These are phyloP conservation scores for Nigrospora sphaerica DNA, from an alignment of 2,329 filamentous ascomycete genomes.

Conservation along the genomic window DNA sequence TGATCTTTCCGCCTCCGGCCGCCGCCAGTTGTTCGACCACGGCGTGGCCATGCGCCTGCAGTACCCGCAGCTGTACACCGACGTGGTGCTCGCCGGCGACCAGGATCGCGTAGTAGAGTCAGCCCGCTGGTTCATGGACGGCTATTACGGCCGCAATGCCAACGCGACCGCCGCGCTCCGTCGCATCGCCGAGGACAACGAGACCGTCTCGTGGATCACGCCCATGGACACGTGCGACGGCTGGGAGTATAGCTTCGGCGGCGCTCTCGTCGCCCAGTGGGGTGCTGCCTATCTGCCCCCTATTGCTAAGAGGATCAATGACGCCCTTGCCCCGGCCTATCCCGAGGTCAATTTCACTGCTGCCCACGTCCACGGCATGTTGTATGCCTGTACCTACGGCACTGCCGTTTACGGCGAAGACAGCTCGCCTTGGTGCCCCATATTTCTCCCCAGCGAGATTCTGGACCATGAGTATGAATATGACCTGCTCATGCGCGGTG, in stretches of 20 bases:
- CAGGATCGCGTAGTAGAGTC: slow-evolving; percentile 14
- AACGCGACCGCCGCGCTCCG: slow-evolving; percentile 9
- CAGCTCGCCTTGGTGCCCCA: slow-evolving; percentile 13
- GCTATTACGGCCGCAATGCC: slow-evolving; percentile 10
- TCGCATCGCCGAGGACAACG: slow-evolving; percentile 5
- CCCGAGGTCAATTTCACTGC: slow-evolving; percentile 10
- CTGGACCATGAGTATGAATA: slow-evolving; percentile 13
- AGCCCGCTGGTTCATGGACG: slow-evolving; percentile 13
- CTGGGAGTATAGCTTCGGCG: slow-evolving; percentile 9
- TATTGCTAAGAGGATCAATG: slow-evolving; percentile 11
- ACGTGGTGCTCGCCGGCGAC: slow-evolving; percentile 10
- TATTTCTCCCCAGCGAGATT: slow-evolving; percentile 12
- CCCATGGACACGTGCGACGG: slow-evolving; percentile 10
- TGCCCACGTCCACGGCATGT: slow-evolving; percentile 11
- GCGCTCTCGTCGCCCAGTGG: slow-evolving; percentile 5
- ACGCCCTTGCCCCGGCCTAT: slow-evolving; percentile 6
- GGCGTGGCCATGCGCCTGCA: slow-evolving; percentile 9
- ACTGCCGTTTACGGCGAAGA: slow-evolving; percentile 11
- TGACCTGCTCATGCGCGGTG: slow-evolving; percentile 14
- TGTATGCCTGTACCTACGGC: slow-evolving; percentile 15
- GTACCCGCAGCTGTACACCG: slow-evolving; percentile 10
- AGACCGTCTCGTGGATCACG: slow-evolving; percentile 14
- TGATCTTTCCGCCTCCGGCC: slow-evolving; percentile 10
- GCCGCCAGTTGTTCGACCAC: slow-evolving; percentile 14
- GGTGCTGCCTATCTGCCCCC: slow-evolving; percentile 12